Evolutionary conservation across 2,329 filamentous ascomycete species (phyloP), one percentile per base, ranked within the genome.

Genomic region (Byssothecium circinans): DNA sequence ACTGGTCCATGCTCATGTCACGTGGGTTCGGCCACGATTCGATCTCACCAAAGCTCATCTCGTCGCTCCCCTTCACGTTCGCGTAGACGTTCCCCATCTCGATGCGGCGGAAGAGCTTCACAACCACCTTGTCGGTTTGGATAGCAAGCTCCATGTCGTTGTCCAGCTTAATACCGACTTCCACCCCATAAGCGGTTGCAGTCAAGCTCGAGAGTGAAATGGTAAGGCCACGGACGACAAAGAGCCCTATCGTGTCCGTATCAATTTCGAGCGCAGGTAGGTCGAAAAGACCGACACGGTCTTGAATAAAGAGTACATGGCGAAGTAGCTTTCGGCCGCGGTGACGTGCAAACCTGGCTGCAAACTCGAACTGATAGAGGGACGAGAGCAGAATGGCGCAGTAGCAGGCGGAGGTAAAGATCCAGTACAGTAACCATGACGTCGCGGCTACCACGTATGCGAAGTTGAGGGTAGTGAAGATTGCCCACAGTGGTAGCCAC

Each of bases 181-280:
- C 78, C 20, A 81, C 68, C 1, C 79, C 78, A 63, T 81, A 77
- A 2, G 77, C 77, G 4, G 75, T 71, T 20, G 79, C 66, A 3
- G 74, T 80, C 45, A 82, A 55, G 5, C 67, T 76, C 1, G 76
- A 78, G 2, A 81, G 58, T 1, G 72, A 77, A n/a, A 81, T 67
- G 0, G 78, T 81, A 3, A 79, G 58, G 0, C 78, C 79, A n/a
- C 79, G 69, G 33, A 81, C 69, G 6, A 79, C 77, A 56, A 81
- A 74, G 15, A 81, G 62, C 0, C 79, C 79, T 52, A 78, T 72
- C 12, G 80, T 76, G 20, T 79, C 76, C 0, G 74, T 78, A 53
- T 81, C 79, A 35, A 81, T 80, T 54, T 81, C 78, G 43, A 81
- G 58, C 1, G 78, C 78, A 0, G 79, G 77, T 6, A 78, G 57